A percentile compares a stretch with the other conserved stretches of the same genome.
Evolutionary conservation across 2,329 filamentous ascomycete species (phyloP).

Genomic region (Aureobasidium mangrovei): DNA sequence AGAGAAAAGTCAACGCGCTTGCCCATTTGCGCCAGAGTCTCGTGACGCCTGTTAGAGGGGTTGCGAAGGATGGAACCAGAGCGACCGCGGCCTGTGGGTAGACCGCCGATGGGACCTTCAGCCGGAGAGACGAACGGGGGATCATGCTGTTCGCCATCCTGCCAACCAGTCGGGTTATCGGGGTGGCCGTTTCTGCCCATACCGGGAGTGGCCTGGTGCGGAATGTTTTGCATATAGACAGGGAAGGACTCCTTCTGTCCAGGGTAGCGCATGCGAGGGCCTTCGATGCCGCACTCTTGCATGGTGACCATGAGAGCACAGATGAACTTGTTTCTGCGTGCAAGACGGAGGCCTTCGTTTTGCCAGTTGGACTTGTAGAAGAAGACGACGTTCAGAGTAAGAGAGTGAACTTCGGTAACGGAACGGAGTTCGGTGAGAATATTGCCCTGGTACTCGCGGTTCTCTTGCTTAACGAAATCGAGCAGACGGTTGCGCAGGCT

Average conservation of each 20-base stretch:
- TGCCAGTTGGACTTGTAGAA: conserved; percentile 98
- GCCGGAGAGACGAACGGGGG: conserved; percentile 35
- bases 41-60: conserved; percentile 21
- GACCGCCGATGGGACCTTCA: conserved; percentile 14
- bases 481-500: conserved; percentile 69
- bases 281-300: conserved; percentile 75
- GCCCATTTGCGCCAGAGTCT: conserved; percentile 49
- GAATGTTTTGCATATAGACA: conserved; percentile 51
- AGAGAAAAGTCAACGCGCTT: conserved; percentile 63
- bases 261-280: conserved; percentile 64
- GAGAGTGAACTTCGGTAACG: conserved; percentile 73
- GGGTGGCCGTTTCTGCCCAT: conserved; percentile 35
- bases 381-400: conserved; percentile 86
- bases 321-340: conserved; percentile 88
- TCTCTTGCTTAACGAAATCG: conserved; percentile 74
- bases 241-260: conserved; percentile 60
- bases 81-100: conserved; percentile 8
- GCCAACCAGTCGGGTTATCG: conserved; percentile 36
- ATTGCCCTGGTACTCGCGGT: conserved; percentile 79
- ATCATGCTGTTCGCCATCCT: conserved; percentile 27
- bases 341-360: conserved; percentile 83
- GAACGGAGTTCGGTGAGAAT: conserved; percentile 77
- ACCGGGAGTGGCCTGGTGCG: conserved; percentile 36
- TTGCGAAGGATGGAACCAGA: conserved; percentile 15
- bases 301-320: conserved; percentile 83